Evolutionary conservation across 345 rosid species (phyloP), one percentile per base, ranked within the genome.

Genomic region (Euphorbia peplus): DNA sequence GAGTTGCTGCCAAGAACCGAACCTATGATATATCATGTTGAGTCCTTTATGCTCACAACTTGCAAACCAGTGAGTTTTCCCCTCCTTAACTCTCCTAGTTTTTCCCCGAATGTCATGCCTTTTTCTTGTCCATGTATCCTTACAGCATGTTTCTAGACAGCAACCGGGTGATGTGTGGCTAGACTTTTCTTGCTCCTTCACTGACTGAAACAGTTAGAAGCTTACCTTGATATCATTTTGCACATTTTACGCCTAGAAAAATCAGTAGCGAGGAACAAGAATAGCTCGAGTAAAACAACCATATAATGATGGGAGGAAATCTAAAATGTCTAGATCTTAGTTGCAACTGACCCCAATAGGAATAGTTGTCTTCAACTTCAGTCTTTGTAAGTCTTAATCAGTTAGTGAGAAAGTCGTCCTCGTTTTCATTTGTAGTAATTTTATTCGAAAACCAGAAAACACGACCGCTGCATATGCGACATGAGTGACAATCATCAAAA

Each of bases 11-110:
- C 63, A 78, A 62, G 66, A 77, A 63, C 70, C 81, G 73, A 75
- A 79, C 73, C 51, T 83, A 69, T 56, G 80, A 82, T 54, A 48
- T 81, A 77, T 73, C 80, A 46, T 69, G 78, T 62, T 85, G 76
- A 80, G 37, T 52, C 21, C 55, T 64, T 63, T 75, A 68, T 56
- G 55, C 70, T 70, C 60, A 67, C 68, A 69, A 50, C 46, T 57
- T 52, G 63, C 78, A 50, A 48, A 55, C 69, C 66, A 39, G 67
- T 72, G 66, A 53, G 57, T 62, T 13, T 39, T 32, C 22, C 16
- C 39, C 18, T 32, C 28, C 18, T 24, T 53, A 4, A 32, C 19
- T 26, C 41, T 47, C n/a, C n/a, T 21, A 24, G 21, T 62, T 69
- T 65, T 75, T 29, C 9, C 35, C 18, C 21, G n/a, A 55, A 19